Base-by-base conservation (phyloP, 441 rosid genomes). In the Gossypium davidsonii region DNA sequence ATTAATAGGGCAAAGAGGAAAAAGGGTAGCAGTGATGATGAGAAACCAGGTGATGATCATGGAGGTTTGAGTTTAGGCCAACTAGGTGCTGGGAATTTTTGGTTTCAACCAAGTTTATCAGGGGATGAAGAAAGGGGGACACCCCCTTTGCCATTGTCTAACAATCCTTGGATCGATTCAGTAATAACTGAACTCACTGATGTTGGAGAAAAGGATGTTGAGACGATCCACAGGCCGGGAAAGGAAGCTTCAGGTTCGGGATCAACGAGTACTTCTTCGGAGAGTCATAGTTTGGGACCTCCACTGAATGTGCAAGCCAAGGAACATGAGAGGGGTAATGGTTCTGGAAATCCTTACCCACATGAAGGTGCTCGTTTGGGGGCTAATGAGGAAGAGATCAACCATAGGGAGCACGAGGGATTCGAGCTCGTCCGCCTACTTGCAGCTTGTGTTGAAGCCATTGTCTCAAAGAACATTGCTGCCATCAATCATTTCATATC, bases 111-210 rank as follows among this genome's bases (percentile, higher is more conserved):
- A 26, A 76, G 80, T 78, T 85, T 90, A 72, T 76, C 81, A 4
- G 78, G 82, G 34, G 34, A 28, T 28, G 34, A 28, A 28, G 34
- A 28, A 28, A 28, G 34, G 34, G 34, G 34, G 34, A 28, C 34
- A 28, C 34, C 34, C 34, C 34, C 34, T 28, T 28, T 4, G 34
- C 34, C 86, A 6, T 70, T 73, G 80, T 86, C 88, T 18, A 84
- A 83, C 85, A 89, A 82, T 80, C 96, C 93, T 55, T 92, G 97
- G 97, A 76, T 90, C 71, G 89, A 87, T 51, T 90, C 96, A 34
- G 84, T 85, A 2, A 82, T 92, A 21, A 90, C 88, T 4, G 88
- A 88, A 85, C 84, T 89, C 82, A 83, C 95, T 52, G 89, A 85
- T 48, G 37, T 86, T 0, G 96, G 91, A 0, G 93, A 88, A 66